These are phyloP conservation scores for Podospora pseudocomata DNA, from an alignment of 495 filamentous ascomycete species.

Conservation along the genomic window DNA sequence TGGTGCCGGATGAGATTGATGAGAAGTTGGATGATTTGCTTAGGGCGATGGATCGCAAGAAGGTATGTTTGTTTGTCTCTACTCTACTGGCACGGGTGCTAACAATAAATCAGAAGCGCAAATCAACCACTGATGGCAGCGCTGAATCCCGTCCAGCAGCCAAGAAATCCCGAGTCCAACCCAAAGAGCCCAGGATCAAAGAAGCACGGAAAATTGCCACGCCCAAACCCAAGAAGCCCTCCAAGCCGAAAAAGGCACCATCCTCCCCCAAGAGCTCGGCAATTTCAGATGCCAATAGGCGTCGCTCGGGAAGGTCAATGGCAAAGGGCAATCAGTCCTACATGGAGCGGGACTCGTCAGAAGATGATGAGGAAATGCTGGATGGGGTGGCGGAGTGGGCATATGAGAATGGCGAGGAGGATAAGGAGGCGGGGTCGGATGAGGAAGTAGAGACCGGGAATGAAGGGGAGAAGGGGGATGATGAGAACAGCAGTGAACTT, in stretches of 20 bases:
- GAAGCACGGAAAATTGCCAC: slow-evolving; percentile 14
- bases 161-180: slow-evolving; percentile 30
- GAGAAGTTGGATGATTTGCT: slow-evolving; percentile 66
- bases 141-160: slow-evolving; percentile 33
- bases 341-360: slow-evolving; percentile 49
- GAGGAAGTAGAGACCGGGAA: slow-evolving; percentile 21
- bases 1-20: slow-evolving; percentile 77
- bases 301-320: slow-evolving; percentile 50
- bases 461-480: slow-evolving; percentile 8
- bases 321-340: slow-evolving; percentile 38
- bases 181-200: slow-evolving; percentile 36
- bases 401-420: slow-evolving; percentile 33
- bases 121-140: slow-evolving; percentile 40
- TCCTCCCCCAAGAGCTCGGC: slow-evolving; percentile 24
- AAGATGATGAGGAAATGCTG: slow-evolving; percentile 57
- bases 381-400: slow-evolving; percentile 55
- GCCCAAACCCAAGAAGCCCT: slow-evolving; percentile 23
- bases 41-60: slow-evolving; percentile 51
- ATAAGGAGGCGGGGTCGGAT: slow-evolving; percentile 5
- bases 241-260: slow-evolving; percentile 12
- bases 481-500: slow-evolving; percentile 13
- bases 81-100: not conserved
- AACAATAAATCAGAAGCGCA: slow-evolving; percentile 43
- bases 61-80: slow-evolving; percentile 35
- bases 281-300: slow-evolving; percentile 38